These are phyloP conservation scores for Pholiota conissans DNA, from an alignment of 768 basidiomycete genomes.

Conservation along the genomic window DNA sequence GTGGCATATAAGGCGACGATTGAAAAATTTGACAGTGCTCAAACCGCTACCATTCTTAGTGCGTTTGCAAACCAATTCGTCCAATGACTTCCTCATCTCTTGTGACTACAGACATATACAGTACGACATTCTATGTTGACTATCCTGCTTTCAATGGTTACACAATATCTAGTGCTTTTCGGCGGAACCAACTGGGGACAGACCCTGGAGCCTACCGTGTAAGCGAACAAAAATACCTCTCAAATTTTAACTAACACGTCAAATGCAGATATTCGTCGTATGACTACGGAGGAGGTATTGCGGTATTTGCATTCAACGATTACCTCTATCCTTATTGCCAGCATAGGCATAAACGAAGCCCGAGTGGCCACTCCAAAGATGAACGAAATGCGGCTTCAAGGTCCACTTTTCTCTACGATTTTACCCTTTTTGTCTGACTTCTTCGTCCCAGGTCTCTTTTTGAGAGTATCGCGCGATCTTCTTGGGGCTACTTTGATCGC, in stretches of 20 bases:
- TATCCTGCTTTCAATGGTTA: background rate
- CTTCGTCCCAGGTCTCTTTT: constrained; percentile 40
- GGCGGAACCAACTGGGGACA: constrained; percentile 69
- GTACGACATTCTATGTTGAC: constrained; percentile 24
- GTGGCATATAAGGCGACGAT: background rate
- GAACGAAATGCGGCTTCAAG: constrained; percentile 56
- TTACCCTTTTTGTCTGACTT: background rate
- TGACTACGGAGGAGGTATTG: constrained; percentile 50
- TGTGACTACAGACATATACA: constrained; percentile 43
- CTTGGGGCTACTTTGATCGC: constrained; percentile 42
- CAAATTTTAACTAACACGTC: background rate
- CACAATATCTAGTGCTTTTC: constrained; percentile 44
- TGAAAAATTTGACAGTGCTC: constrained; percentile 28
- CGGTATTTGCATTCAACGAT: background rate
- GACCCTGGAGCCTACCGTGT: constrained; percentile 55
- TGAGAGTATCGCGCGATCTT: constrained; percentile 51
- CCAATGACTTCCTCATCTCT: constrained; percentile 14
- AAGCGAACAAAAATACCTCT: constrained; percentile 4
- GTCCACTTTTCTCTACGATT: constrained; percentile 18
- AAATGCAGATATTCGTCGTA: constrained; percentile 46
- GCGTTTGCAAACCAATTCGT: constrained; percentile 16
- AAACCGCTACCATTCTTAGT: constrained; percentile 55
- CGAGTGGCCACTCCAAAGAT: constrained; percentile 47
- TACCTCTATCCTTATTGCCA: too few relatives aligned
- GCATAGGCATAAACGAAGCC: constrained; percentile 55